Evolutionary conservation across 495 filamentous ascomycete species (phyloP), one percentile per base, ranked within the genome.

Genomic region (Cercophora samala): DNA sequence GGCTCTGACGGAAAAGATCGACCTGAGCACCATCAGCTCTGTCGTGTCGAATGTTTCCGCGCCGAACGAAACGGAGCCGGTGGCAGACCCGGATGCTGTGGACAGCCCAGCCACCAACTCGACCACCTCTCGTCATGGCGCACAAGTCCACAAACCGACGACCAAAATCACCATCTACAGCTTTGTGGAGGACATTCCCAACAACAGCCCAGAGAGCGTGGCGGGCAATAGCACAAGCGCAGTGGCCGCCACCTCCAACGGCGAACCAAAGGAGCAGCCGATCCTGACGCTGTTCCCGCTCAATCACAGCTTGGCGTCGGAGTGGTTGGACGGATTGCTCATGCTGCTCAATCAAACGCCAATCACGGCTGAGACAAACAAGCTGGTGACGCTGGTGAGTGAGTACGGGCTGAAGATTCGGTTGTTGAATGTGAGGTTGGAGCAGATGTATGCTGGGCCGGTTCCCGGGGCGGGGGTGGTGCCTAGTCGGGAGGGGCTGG

Each of bases 301-400:
- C 58, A 90, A 88, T 29, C 91, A 95, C 71, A 91, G 87, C 66
- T 75, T 93, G 23, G 96, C 95, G 13, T 93, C 93, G 1, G 96
- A 99, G 77, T 99, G 95, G 95, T 80, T 98, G 0, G 96, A 99
- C 74, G 96, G 96, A 1, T 78, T 99, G 60, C 86, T 97, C 24
- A 96, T 99, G 93, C 80, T 99, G 53, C 83, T 99, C 32, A 92
- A 93, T 74, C 95, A 99, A 74, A 88, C 93, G 54, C 95, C 95
- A 13, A 97, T 99, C 76, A 99, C 96, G n/a, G 84, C 91, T 22
- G 94, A 98, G 77, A 98, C 95, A 5, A 91, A 87, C 70, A 95
- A 93, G 74, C 80, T 98, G 61, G 90, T 97, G 63, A 86, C 88
- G 51, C 78, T 97, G 69, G 89, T 99, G 26, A 85, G 87, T 68